phyloP scores from a whole-genome alignment of 306 rosid genomes.

The Corylus avellana region DNA sequence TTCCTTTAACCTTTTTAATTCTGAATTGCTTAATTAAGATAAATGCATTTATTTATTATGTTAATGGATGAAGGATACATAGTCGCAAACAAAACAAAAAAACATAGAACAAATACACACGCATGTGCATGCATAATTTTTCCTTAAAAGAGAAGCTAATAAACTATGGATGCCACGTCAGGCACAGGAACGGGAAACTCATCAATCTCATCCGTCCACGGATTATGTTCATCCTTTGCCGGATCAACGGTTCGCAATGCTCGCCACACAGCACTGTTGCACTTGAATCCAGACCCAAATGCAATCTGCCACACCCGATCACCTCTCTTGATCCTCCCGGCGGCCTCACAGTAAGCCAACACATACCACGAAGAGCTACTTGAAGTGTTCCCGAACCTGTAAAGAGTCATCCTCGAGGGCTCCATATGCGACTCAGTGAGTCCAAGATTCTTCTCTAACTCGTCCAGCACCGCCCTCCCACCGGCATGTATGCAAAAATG shows the following conservation, averaged over 20 bases:
- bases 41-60: background rate
- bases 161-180: background rate
- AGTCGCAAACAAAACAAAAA: background rate
- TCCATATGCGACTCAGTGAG: background rate
- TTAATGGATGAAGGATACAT: background rate
- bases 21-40: too few species aligned
- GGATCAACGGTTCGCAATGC: slow-evolving; percentile 7
- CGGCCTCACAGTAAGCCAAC: slow-evolving; percentile 4
- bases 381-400: slow-evolving; percentile 13
- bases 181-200: background rate
- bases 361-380: slow-evolving; percentile 6
- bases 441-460: background rate
- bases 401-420: slow-evolving; percentile 9
- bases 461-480: slow-evolving; percentile 4
- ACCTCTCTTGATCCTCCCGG: slow-evolving; percentile 5
- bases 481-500: background rate
- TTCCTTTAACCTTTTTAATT: too few species aligned
- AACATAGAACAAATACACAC: background rate
- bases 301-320: slow-evolving; percentile 12
- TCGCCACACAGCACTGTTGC: slow-evolving; percentile 8
- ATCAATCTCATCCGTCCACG: slow-evolving; percentile 7
- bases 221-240: background rate
- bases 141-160: background rate
- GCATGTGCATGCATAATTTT: background rate
- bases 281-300: slow-evolving; percentile 13